Evolutionary conservation across 495 filamentous ascomycete species (phyloP), one percentile per base, ranked within the genome.

Genomic region (Cairneyella variabilis): DNA sequence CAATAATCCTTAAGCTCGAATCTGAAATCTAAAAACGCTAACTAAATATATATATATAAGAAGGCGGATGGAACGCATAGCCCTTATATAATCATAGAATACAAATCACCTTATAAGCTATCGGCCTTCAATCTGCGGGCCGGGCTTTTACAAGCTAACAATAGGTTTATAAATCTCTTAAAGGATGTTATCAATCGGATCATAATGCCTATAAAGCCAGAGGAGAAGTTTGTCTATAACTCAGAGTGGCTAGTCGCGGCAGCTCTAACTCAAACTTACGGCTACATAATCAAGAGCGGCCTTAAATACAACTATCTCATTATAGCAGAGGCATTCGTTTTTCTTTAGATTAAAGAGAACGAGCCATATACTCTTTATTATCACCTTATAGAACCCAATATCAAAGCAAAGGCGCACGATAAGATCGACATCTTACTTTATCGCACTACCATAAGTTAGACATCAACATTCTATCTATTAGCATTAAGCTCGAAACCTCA

Each of bases 291-390:
- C 25, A 46, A 67, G 39, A 46, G 49, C 32, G 66, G 66, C 0
- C 64, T 69, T n/a, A 55, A 61, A 32, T 66, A 63, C 36, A 63
- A 57, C 16, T 58, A 64, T 36, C 16, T 76, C 17, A 69, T 63
- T 1, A 74, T 54, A 32, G 60, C 69, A 21, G 30, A 71, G 18
- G 54, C 55, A 10, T 37, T 48, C 41, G 58, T 75, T 6, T 65
- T 69, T 6, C 65, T 75, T 23, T 36, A 51, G 16, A 48, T 75
- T 45, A 62, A 59, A 47, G 44, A 58, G 18, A 48, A 74, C 45
- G 50, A 74, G 10, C 71, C 65, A 23, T 17, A 49, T 41, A 73
- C 60, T 1, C 54, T 76, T 0, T 66, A 67, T 48, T 76, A 76
- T 50, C 52, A 65, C 51, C 52, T 70, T 11, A 61, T 59, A 51